phyloP scores from a whole-genome alignment of 2,329 filamentous ascomycete species.

The Hypoxylon sp. region DNA sequence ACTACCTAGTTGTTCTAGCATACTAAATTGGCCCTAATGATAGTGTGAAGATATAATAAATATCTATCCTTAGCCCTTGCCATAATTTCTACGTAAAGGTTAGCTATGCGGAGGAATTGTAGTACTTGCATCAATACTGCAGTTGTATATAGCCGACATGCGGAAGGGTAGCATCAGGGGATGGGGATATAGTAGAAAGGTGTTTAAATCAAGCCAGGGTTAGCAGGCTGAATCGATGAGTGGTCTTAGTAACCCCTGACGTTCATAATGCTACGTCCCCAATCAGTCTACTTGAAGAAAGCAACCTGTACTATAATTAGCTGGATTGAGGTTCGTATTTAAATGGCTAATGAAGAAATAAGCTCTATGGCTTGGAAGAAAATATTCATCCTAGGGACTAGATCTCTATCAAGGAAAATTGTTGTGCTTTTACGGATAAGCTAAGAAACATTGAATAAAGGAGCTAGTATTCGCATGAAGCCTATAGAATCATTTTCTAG shows the following conservation, averaged over 20 bases:
- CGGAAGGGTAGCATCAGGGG: constrained; percentile 21
- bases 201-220: constrained; percentile 14
- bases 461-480: background rate
- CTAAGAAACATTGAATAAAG: background rate
- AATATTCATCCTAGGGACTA: background rate
- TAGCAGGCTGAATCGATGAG: constrained; percentile 28
- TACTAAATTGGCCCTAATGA: background rate
- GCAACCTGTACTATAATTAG: constrained; percentile 19
- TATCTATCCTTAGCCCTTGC: background rate
- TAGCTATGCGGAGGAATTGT: background rate
- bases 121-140: background rate
- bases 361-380: background rate
- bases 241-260: constrained; percentile 4
- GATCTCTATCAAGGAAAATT: background rate
- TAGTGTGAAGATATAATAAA: background rate
- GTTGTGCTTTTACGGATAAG: background rate
- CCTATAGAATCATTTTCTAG: too few species aligned
- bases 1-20: background rate
- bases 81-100: background rate
- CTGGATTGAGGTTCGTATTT: constrained; percentile 13
- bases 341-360: background rate
- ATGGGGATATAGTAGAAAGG: background rate
- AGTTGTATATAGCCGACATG: constrained; percentile 34
- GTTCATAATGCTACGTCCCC: background rate
- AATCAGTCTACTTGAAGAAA: constrained; percentile 1